Percentiles rank a stretch among this genome's conserved stretches.
phyloP scores from a whole-genome alignment of 208 protist genomes.

The Leishmania martiniquensis region DNA sequence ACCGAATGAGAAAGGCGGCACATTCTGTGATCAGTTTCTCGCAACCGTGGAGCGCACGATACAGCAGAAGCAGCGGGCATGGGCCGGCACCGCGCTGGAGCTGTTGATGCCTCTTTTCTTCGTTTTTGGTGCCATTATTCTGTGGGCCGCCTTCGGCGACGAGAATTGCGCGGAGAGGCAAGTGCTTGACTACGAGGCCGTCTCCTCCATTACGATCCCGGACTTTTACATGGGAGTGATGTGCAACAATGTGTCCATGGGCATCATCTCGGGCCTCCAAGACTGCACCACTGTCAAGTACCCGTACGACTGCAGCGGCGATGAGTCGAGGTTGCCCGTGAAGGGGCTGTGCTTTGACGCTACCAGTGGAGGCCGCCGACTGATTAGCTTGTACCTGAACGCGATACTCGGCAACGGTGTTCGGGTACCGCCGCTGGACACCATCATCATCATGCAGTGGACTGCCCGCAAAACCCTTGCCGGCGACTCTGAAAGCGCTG shows the following conservation, averaged over 20 bases:
- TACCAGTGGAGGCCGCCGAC: not conserved
- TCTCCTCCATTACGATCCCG: constrained; percentile 16
- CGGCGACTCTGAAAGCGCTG: not conserved
- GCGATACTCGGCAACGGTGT: constrained; percentile 26
- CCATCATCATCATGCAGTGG: constrained; percentile 61
- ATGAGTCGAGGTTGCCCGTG: constrained; percentile 44
- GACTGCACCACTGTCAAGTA: constrained; percentile 6
- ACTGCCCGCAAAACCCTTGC: constrained; percentile 39
- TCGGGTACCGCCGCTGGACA: constrained; percentile 40
- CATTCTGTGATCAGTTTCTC: constrained; percentile 45
- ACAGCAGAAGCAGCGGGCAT: constrained; percentile 39
- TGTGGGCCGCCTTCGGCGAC: constrained; percentile 53
- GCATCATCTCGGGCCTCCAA: constrained; percentile 22
- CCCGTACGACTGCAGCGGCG: constrained; percentile 37
- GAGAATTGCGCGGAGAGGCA: constrained; percentile 10
- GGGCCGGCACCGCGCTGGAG: constrained; percentile 37
- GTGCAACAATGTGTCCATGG: constrained; percentile 31
- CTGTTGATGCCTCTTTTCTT: constrained; percentile 57
- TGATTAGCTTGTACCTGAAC: constrained; percentile 28
- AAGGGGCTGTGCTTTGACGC: constrained; percentile 38
- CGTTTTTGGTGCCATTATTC: constrained; percentile 39
- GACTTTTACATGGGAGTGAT: constrained; percentile 26
- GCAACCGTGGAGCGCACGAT: constrained; percentile 49
- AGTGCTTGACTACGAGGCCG: constrained; percentile 11
- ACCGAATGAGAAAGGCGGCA: constrained; percentile 40